Conservation (phyloP, 2,329 filamentous ascomycete genomes). For the Lasiodiplodia theobromae region DNA sequence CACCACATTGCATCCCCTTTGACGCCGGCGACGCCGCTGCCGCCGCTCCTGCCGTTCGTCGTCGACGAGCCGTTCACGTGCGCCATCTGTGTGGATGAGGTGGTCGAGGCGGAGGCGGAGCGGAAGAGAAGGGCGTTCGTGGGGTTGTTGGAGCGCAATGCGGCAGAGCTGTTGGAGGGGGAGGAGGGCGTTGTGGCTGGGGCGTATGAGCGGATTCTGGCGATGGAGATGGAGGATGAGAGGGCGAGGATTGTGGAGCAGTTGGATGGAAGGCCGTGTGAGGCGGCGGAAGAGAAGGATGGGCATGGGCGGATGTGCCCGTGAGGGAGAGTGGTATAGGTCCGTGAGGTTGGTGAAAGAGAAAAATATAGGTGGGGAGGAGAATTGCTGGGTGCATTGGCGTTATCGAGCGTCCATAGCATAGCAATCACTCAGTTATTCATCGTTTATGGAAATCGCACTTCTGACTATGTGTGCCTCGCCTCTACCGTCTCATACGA, state of each 20-base stretch:
- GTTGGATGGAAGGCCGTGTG: not conserved
- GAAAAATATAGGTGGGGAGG: not conserved
- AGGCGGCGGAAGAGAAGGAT: slow-evolving; percentile 1
- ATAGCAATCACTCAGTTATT: too few relatives aligned
- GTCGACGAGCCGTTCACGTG: not conserved
- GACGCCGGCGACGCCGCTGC: not conserved
- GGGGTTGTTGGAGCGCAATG: not conserved
- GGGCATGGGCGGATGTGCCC: slow-evolving; percentile 1
- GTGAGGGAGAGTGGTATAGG: not conserved
- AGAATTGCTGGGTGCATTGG: not conserved
- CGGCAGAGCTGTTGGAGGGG: not conserved
- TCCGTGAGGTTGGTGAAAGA: too few relatives aligned
- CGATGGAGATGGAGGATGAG: not conserved
- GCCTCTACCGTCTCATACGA: too few relatives aligned
- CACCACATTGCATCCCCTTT: not conserved
- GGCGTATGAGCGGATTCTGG: not conserved
- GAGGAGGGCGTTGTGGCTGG: not conserved
- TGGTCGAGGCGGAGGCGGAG: not conserved
- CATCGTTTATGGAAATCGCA: too few relatives aligned
- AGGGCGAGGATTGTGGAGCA: not conserved
- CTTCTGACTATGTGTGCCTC: too few relatives aligned
- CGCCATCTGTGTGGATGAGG: not conserved
- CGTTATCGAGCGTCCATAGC: too few relatives aligned
- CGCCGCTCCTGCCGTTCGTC: not conserved
- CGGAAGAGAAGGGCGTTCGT: not conserved